Conservation (phyloP, 2,329 filamentous ascomycete genomes). For the Epichloe sp. region DNA sequence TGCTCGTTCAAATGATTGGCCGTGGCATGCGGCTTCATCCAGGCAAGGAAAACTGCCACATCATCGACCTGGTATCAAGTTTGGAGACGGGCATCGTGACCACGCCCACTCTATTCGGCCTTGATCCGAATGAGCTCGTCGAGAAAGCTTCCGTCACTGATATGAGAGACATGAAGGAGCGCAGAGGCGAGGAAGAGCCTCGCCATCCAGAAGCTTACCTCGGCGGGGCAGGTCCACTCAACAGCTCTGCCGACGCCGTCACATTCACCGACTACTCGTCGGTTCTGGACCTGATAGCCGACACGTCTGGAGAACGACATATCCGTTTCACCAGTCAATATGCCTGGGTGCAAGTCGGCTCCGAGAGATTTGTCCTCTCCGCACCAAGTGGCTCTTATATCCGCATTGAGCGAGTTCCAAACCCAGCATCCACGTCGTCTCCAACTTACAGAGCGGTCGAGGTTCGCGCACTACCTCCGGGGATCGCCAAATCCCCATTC, state of each 20-base stretch:
- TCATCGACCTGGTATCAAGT: slow-evolving; percentile 91
- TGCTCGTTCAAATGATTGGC: slow-evolving; percentile 96
- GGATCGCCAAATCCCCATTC: slow-evolving; percentile 43
- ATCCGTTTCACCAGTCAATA: slow-evolving; percentile 63
- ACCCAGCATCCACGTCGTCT: slow-evolving; percentile 7
- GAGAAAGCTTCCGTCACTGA: slow-evolving; percentile 50
- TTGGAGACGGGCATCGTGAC: slow-evolving; percentile 76
- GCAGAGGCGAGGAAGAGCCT: slow-evolving; percentile 29
- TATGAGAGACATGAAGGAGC: slow-evolving; percentile 41
- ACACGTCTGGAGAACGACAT: slow-evolving; percentile 64
- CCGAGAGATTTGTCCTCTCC: slow-evolving; percentile 57
- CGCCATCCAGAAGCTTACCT: slow-evolving; percentile 8
- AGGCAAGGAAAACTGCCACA: slow-evolving; percentile 77
- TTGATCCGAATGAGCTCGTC: slow-evolving; percentile 71
- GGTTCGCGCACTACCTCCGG: slow-evolving; percentile 32
- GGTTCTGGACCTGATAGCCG: slow-evolving; percentile 79
- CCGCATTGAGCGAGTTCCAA: slow-evolving; percentile 31
- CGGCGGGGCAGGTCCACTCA: slow-evolving; percentile 2
- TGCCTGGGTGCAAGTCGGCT: slow-evolving; percentile 72
- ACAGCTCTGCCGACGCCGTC: slow-evolving; percentile 30
- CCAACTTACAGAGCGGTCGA: slow-evolving; percentile 32
- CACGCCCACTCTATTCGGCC: slow-evolving; percentile 81
- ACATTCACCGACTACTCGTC: slow-evolving; percentile 85
- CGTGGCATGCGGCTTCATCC: slow-evolving; percentile 74
- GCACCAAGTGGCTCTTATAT: slow-evolving; percentile 50